A percentile compares a stretch with the other conserved stretches of the same genome.
These are phyloP conservation scores for Pueraria montana DNA, from an alignment of 306 rosid species.

Conservation along the genomic window DNA sequence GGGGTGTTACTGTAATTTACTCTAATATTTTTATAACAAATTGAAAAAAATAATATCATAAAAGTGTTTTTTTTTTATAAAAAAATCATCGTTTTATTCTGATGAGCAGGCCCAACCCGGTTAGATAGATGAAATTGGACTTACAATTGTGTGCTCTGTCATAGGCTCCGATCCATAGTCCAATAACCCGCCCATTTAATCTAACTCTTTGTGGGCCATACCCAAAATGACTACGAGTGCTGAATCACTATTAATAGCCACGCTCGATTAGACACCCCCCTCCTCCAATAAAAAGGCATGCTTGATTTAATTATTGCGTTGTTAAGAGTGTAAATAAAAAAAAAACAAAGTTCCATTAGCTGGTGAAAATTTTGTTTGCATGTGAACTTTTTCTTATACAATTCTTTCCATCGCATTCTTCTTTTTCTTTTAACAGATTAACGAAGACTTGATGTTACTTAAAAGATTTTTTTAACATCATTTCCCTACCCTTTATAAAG, in stretches of 20 bases:
- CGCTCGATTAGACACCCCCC: not conserved
- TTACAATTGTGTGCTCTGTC: not conserved
- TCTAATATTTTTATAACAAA: not conserved
- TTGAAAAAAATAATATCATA: not conserved
- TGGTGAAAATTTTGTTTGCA: not conserved
- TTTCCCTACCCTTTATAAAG: not conserved
- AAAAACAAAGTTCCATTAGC: not conserved
- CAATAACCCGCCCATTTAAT: not conserved
- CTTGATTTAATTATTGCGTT: not conserved
- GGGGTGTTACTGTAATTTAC: no score
- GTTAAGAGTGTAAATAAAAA: not conserved
- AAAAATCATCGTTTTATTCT: not conserved
- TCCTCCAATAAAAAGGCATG: not conserved
- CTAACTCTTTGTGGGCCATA: not conserved
- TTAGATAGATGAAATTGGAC: not conserved
- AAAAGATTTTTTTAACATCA: not conserved
- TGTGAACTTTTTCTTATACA: not conserved
- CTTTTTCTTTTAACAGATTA: not conserved
- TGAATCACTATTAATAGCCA: not conserved
- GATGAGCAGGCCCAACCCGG: not conserved
- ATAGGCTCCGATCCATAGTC: not conserved
- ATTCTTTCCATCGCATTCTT: not conserved
- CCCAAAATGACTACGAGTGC: not conserved
- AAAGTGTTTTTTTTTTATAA: not conserved
- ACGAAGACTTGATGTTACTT: not conserved